Evolutionary conservation across 352 stramenopile species (phyloP).

Genomic region (Phytophthora tubulina): DNA sequence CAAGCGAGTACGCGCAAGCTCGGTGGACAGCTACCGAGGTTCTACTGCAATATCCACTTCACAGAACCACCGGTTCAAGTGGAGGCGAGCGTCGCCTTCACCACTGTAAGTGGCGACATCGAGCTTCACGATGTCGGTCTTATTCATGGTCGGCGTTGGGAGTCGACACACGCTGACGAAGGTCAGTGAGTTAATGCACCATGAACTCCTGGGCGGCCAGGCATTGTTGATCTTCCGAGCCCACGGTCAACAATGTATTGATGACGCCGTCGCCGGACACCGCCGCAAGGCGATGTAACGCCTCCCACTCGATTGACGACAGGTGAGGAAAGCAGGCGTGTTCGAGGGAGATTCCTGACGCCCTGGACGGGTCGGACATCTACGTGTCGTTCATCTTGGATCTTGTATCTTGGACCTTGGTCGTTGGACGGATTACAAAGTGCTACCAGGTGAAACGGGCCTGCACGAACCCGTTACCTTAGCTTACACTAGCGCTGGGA

Average conservation of each 20-base stretch:
- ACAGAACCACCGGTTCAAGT: no score
- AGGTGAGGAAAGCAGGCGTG: constrained; percentile 5
- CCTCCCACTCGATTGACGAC: neutral
- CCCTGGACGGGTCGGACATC: neutral
- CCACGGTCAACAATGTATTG: no score
- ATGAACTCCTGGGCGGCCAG: no score
- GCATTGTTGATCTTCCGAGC: no score
- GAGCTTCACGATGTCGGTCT: constrained; percentile 33
- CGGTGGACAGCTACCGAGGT: constrained; percentile 18
- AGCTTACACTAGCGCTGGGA: no score
- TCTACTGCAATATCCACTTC: constrained; percentile 1
- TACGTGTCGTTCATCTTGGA: neutral
- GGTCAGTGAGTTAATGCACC: no score
- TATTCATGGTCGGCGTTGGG: constrained; percentile 15
- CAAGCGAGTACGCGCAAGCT: constrained; percentile 9
- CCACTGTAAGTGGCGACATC: constrained; percentile 35
- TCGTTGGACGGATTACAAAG: constrained; percentile 22
- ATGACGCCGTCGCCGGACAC: no score
- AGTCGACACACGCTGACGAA: no score
- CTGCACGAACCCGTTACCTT: no score
- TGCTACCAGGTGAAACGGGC: constrained; percentile 38
- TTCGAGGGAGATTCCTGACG: neutral
- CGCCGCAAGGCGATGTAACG: no score
- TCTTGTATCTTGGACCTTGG: neutral
- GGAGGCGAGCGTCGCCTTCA: constrained; percentile 2